Conservation (phyloP, 305 asterid genomes). For the Rubia occidens region DNA sequence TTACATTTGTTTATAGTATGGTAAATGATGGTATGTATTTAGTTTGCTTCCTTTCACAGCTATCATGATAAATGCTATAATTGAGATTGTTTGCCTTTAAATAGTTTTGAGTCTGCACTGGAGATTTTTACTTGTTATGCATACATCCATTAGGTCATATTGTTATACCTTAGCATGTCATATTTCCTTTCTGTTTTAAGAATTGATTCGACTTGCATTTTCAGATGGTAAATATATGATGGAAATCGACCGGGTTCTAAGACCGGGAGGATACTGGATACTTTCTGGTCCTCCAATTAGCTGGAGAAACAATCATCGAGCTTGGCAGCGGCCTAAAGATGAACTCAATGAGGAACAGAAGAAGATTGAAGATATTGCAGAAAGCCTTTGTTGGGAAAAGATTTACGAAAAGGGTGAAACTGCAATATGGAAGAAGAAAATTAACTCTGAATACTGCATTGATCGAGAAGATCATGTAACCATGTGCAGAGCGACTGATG, state of each 20-base stretch:
- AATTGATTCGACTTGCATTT: background rate
- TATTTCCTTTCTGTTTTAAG: background rate
- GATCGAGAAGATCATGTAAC: conserved; percentile 25
- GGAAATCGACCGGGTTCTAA: conserved; percentile 39
- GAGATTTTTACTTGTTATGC: background rate
- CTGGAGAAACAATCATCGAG: conserved; percentile 29
- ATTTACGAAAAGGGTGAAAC: conserved; percentile 33
- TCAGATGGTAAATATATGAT: conserved; percentile 38
- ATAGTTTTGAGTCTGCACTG: background rate
- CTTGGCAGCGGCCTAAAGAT: conserved; percentile 35
- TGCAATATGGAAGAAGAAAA: conserved; percentile 40
- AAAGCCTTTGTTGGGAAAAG: conserved; percentile 44
- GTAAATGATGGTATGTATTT: background rate
- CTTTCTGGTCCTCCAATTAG: conserved; percentile 45
- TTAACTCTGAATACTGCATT: conserved; percentile 25
- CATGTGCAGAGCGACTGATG: conserved; percentile 24
- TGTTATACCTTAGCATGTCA: background rate
- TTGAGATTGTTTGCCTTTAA: background rate
- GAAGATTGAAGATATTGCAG: conserved; percentile 38
- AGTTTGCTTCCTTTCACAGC: background rate
- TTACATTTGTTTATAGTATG: background rate
- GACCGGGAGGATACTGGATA: conserved; percentile 48
- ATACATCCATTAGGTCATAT: background rate
- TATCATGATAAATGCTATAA: background rate
- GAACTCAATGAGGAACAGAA: conserved; percentile 36